Base-by-base conservation (phyloP, 768 basidiomycete species). In the Tricholoma sp. region DNA sequence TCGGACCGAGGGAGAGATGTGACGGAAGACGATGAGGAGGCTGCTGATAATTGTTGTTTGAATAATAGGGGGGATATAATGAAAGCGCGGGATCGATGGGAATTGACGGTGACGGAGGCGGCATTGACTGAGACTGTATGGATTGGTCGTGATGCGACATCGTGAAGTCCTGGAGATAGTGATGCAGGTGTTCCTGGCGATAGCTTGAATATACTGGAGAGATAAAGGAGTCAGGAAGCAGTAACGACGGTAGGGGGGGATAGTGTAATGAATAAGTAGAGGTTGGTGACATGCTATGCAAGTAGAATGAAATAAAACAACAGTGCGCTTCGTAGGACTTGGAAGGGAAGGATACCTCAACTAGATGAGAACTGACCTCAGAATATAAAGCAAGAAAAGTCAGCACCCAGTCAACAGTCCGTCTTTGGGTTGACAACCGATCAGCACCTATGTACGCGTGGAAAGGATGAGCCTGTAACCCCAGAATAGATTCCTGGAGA, bases 1-100 rank as follows among this genome's bases (percentile, higher is more conserved):
- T 82, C 12, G 78, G 76, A 7, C 80, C 76, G 39, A 86, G 68
- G 9, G 80, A 69, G 36, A 86, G 76, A 58, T 85, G 86, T 52
- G 77, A 81, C 15, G 78, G 73, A 54, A 81, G 72, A 59, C 77
- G 76, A 29, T 74, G 77, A 45, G 78, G 78, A 36, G 72, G 73
- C 33, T 76, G 77, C 42, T 75, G 77, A 61, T 84, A 82, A 49
- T 73, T 77, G 63, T 80, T 75, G 65, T 9, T 32, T 17, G 47
- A n/a, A 20, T 88, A 89, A 67, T 88, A 89, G 0, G 78, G 70
- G 3, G 88, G 74, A 57, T 86, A 87, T 32, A 88, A 70, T n/a
- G 84, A 75, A 6, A 91, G 76, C 4, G 86, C 73, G 18, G 88
- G 88, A 70, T 91, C 87, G 53, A 89, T 85, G 34, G 82, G 83